Conservation (phyloP, 1,284 basidiomycete species). For the Abortiporus biennis region DNA sequence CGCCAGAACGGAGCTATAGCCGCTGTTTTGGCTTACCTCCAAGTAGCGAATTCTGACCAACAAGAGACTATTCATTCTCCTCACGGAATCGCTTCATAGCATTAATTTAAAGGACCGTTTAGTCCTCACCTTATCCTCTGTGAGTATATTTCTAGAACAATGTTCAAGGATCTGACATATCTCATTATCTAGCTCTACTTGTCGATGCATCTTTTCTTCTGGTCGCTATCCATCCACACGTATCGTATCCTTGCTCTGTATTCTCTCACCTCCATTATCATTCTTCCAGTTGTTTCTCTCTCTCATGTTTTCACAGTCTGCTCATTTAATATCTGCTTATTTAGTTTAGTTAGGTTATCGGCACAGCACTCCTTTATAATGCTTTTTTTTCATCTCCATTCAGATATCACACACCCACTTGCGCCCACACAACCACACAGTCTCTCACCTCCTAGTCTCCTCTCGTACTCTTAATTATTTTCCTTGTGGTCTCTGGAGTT, state of each 20-base stretch:
- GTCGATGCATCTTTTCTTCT: not conserved
- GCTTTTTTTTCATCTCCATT: not conserved
- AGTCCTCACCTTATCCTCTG: not conserved
- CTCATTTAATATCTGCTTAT: constrained; percentile 4
- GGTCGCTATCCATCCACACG: no score
- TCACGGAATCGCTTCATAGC: not conserved
- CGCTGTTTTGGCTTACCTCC: constrained; percentile 44
- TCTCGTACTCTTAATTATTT: no score
- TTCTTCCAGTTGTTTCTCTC: not conserved
- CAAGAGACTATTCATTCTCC: not conserved
- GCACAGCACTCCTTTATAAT: constrained; percentile 2
- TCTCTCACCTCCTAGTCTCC: no score
- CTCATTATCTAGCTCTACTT: no score
- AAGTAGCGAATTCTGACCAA: constrained; percentile 11
- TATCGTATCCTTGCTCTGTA: not conserved
- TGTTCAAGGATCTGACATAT: no score
- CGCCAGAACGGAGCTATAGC: constrained; percentile 67
- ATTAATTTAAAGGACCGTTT: not conserved
- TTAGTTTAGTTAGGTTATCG: constrained; percentile 9
- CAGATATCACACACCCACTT: no score
- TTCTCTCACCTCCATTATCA: not conserved
- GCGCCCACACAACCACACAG: no score
- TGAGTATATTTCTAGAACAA: not conserved
- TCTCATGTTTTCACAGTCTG: constrained; percentile 1
- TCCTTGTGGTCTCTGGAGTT: no score